Evolutionary conservation across 257 asterid genomes (phyloP).

Genomic region (Cruciata laevipes): DNA sequence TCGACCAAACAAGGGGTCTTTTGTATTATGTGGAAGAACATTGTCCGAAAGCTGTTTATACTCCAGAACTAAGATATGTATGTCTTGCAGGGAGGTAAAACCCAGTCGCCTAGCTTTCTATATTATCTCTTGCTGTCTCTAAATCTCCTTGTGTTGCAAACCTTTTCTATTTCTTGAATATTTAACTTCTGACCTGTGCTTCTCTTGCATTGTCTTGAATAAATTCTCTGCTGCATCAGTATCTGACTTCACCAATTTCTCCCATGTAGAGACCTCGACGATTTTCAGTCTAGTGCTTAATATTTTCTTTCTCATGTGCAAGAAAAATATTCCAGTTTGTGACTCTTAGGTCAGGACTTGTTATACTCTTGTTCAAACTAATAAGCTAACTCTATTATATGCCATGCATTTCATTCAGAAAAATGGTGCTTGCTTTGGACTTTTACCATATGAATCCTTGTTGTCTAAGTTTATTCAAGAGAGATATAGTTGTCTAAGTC

Average conservation of each 20-base stretch:
- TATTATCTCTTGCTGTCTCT: constrained; percentile 1
- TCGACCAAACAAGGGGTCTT: constrained; percentile 95
- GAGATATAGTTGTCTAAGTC: neutral
- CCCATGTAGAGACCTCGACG: neutral
- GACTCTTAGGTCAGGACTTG: neutral
- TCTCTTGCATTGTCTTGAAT: neutral
- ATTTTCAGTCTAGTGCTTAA: neutral
- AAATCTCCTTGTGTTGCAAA: neutral
- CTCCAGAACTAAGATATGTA: constrained; percentile 76
- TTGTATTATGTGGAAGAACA: constrained; percentile 69
- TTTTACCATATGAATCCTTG: neutral
- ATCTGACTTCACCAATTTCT: neutral
- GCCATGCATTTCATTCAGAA: neutral
- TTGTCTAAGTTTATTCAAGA: neutral
- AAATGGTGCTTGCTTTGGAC: neutral
- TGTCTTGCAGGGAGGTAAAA: constrained; percentile 90
- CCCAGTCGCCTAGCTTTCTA: constrained; percentile 1
- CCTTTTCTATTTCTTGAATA: neutral
- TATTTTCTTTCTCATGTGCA: neutral
- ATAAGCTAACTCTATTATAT: neutral
- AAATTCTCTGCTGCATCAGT: neutral
- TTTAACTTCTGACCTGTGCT: no score
- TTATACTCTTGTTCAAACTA: neutral
- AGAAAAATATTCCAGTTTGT: neutral
- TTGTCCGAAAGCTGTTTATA: constrained; percentile 77